These are phyloP conservation scores for Asparagopsis taxiformis DNA, from an alignment of 31 red algal genomes.

Conservation along the genomic window DNA sequence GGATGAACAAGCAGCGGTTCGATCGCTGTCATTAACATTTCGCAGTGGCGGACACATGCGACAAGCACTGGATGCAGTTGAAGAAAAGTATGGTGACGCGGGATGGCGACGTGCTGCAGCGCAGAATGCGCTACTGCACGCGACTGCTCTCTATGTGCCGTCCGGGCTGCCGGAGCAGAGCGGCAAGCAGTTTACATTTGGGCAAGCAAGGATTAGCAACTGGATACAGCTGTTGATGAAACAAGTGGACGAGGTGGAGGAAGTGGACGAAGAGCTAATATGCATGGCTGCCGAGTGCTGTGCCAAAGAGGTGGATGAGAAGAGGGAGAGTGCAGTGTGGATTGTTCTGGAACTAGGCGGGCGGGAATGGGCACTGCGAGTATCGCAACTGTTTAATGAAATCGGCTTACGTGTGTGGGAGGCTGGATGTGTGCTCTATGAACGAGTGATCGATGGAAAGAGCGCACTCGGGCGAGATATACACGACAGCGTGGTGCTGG, in stretches of 20 bases:
- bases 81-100: no score
- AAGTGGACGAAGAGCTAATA: conserved; percentile 22
- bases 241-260: conserved; percentile 22
- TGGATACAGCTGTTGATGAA: no score
- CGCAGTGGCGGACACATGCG: no score
- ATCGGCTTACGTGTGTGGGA: conserved; percentile 36
- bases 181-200: no score
- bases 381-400: conserved; percentile 22
- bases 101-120: no score
- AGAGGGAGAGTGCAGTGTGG: conserved; percentile 6
- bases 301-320: background rate
- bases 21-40: no score
- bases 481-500: conserved; percentile 11
- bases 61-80: no score
- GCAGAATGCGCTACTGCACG: no score
- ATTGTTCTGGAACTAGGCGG: conserved; percentile 6
- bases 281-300: conserved; percentile 23
- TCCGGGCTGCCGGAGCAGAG: no score
- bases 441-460: background rate
- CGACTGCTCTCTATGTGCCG: no score
- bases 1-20: no score
- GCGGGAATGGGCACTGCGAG: conserved; percentile 4
- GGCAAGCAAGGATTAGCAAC: no score
- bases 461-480: conserved; percentile 1
- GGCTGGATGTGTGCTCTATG: conserved; percentile 4